Percentiles rank a stretch among this genome's conserved stretches.
Conservation (phyloP, 2,329 filamentous ascomycete species). For the Elsinoe necatrix region DNA sequence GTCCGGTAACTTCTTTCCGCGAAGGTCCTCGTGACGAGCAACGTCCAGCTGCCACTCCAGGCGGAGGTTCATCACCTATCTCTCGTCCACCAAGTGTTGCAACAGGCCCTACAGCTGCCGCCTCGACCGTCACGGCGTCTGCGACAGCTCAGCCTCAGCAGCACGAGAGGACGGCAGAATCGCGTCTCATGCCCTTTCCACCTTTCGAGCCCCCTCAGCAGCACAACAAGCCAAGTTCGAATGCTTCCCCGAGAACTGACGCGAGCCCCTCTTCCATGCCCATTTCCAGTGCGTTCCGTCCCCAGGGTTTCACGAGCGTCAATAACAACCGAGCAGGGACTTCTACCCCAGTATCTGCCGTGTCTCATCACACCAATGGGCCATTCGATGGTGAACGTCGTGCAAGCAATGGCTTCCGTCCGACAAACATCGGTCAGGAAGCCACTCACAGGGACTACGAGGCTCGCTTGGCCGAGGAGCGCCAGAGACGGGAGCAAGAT, state of each 20-base stretch:
- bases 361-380: neutral
- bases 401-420: neutral
- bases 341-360: neutral
- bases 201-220: slow-evolving; percentile 8
- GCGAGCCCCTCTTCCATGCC: neutral
- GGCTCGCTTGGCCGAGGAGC: neutral
- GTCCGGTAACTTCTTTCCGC: neutral
- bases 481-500: neutral
- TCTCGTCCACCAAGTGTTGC: slow-evolving; percentile 1
- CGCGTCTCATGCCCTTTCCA: neutral
- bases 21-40: neutral
- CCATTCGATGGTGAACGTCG: neutral
- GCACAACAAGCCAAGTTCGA: neutral
- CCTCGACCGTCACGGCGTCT: neutral
- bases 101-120: neutral
- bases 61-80: neutral
- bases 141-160: neutral
- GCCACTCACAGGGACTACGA: neutral
- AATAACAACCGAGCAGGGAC: slow-evolving; percentile 9
- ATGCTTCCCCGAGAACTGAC: neutral
- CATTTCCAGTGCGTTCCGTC: neutral
- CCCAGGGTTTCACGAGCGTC: slow-evolving; percentile 12
- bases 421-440: neutral
- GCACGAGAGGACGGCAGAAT: neutral
- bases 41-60: neutral